phyloP scores from a whole-genome alignment of 331 rosid genomes.

The Malus hybrid region DNA sequence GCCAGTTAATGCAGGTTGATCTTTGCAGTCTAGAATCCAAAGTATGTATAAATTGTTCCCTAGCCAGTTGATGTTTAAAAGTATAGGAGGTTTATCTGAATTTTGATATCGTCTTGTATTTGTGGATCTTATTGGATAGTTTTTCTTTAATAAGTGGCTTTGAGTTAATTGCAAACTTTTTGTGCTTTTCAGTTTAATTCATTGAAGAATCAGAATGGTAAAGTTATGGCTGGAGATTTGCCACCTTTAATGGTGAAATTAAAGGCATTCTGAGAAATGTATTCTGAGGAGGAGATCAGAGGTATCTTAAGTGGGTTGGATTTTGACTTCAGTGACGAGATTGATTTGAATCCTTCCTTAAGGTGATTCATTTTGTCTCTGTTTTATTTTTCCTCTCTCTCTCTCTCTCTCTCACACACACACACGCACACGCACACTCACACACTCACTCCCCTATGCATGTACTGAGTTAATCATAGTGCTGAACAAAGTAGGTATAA shows the following conservation, averaged over 20 bases:
- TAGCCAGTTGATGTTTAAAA: not conserved
- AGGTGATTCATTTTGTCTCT: slow-evolving; percentile 34
- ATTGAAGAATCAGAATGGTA: slow-evolving; percentile 62
- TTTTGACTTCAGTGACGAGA: slow-evolving; percentile 45
- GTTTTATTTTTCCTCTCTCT: not conserved
- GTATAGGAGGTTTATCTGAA: not conserved
- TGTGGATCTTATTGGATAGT: not conserved
- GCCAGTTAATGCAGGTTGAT: slow-evolving; percentile 92
- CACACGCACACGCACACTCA: not conserved
- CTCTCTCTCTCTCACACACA: not conserved
- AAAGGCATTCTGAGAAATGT: slow-evolving; percentile 56
- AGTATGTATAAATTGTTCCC: slow-evolving; percentile 34
- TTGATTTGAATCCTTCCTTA: slow-evolving; percentile 88
- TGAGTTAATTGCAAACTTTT: not conserved
- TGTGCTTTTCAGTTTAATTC: slow-evolving; percentile 42
- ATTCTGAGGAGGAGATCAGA: slow-evolving; percentile 61
- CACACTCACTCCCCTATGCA: too few relatives aligned
- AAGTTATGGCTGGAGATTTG: slow-evolving; percentile 61
- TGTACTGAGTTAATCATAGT: not conserved
- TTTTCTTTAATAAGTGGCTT: not conserved
- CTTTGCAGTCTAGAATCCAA: slow-evolving; percentile 74
- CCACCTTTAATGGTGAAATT: slow-evolving; percentile 56
- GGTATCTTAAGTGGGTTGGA: slow-evolving; percentile 48
- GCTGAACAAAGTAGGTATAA: not conserved
- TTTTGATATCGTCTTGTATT: not conserved